Conservation (phyloP, 768 basidiomycete genomes). For the Lactarius psammicola region DNA sequence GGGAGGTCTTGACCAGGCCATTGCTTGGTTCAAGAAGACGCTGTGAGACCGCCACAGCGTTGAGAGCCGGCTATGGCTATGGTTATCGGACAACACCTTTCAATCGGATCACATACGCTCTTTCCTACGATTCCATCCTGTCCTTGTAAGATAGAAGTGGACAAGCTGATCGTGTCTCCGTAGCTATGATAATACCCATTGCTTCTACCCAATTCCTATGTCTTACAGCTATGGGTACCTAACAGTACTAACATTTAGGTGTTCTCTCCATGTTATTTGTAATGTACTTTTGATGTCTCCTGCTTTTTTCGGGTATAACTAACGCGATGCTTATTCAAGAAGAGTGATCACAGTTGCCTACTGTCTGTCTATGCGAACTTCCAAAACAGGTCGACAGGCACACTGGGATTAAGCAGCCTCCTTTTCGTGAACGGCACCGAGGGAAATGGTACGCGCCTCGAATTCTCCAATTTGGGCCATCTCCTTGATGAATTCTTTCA, state of each 20-base stretch:
- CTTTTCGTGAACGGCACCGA: not conserved
- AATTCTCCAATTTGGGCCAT: not conserved
- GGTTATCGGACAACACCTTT: not conserved
- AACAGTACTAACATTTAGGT: not conserved
- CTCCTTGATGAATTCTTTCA: conserved; percentile 1
- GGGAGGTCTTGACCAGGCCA: conserved; percentile 42
- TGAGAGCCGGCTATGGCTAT: not conserved
- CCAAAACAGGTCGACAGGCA: not conserved
- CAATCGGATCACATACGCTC: not conserved
- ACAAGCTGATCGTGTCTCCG: not conserved
- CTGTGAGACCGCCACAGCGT: conserved; percentile 24
- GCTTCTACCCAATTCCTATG: not conserved
- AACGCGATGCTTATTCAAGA: not conserved
- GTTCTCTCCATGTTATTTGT: not conserved
- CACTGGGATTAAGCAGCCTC: not conserved
- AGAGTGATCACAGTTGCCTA: not conserved
- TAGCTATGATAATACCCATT: not conserved
- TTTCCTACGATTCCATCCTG: not conserved
- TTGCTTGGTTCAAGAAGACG: conserved; percentile 45
- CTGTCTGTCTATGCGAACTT: not conserved
- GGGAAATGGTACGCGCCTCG: not conserved
- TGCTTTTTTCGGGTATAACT: not conserved
- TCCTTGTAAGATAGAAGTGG: not conserved
- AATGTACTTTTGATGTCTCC: not conserved
- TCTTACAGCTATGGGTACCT: not conserved